phyloP scores from a whole-genome alignment of 164 flowering plant species.

The Macadamia tetraphylla region DNA sequence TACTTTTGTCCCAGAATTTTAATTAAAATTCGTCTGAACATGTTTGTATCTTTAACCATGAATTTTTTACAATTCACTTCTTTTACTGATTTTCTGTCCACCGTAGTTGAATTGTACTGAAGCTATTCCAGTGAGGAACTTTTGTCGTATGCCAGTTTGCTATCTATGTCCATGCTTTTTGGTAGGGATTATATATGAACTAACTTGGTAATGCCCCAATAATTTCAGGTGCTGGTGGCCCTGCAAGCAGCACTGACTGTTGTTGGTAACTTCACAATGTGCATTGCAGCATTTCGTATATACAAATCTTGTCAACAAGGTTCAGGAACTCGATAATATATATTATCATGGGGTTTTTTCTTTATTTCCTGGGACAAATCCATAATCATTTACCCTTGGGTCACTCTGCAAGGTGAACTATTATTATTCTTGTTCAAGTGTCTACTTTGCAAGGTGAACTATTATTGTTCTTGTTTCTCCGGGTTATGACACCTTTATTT shows the following conservation, averaged over 20 bases:
- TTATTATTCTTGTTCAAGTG: neutral
- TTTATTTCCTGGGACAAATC: neutral
- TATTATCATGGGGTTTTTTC: neutral
- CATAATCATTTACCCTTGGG: too few species aligned
- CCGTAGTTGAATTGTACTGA: too few species aligned
- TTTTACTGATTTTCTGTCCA: too few species aligned
- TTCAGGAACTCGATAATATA: conserved; percentile 27
- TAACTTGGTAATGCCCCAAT: neutral
- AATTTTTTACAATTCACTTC: too few species aligned
- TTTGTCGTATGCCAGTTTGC: too few species aligned
- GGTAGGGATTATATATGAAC: neutral
- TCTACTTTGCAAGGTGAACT: neutral
- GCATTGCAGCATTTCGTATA: conserved; percentile 87
- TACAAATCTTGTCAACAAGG: conserved; percentile 48
- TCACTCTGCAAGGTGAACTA: neutral
- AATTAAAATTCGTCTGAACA: too few species aligned
- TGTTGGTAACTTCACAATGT: conserved; percentile 87
- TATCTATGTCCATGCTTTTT: neutral
- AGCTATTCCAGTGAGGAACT: too few species aligned
- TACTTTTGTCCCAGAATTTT: too few species aligned
- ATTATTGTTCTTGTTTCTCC: neutral
- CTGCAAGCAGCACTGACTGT: conserved; percentile 92
- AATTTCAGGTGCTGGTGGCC: conserved; percentile 73
- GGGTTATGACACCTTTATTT: too few species aligned
- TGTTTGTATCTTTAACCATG: too few species aligned